phyloP scores from a whole-genome alignment of 2,329 filamentous ascomycete species.

The Pseudocercospora vitis region DNA sequence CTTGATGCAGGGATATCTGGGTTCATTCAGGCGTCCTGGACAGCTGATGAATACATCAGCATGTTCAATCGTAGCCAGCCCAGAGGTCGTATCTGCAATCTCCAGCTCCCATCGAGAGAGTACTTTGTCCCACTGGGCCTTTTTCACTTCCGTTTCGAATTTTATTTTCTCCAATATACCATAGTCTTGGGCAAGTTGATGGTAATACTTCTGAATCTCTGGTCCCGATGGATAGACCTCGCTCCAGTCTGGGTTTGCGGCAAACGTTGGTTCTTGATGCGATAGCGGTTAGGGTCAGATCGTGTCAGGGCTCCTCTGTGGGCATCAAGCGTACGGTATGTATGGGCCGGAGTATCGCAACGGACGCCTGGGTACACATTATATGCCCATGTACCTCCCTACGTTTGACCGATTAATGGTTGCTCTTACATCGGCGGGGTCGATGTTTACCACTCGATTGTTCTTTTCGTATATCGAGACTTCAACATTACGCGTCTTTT shows the following conservation, averaged over 20 bases:
- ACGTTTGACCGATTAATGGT: too few relatives aligned
- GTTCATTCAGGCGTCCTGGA: constrained; percentile 41
- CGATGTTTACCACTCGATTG: too few relatives aligned
- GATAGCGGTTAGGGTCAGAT: too few relatives aligned
- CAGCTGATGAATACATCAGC: constrained; percentile 46
- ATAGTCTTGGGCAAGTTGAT: constrained; percentile 15
- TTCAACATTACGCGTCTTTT: too few relatives aligned
- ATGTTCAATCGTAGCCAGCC: constrained; percentile 38
- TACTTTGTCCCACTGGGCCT: constrained; percentile 51
- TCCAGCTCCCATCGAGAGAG: constrained; percentile 51
- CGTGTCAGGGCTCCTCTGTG: too few relatives aligned
- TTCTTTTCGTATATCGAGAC: too few relatives aligned
- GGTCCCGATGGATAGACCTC: constrained; percentile 15
- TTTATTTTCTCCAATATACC: constrained; percentile 45
- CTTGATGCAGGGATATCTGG: constrained; percentile 39
- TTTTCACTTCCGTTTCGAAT: constrained; percentile 50
- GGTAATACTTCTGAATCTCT: constrained; percentile 39
- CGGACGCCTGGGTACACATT: too few relatives aligned
- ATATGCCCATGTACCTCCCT: too few relatives aligned
- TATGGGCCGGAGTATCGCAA: too few relatives aligned
- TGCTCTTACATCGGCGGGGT: too few relatives aligned
- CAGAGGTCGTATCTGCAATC: constrained; percentile 43
- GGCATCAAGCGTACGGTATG: too few relatives aligned
- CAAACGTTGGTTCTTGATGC: too few relatives aligned
- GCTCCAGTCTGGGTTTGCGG: constrained; percentile 23